These are phyloP conservation scores for Aspergillus taichungensis DNA, from an alignment of 495 filamentous ascomycete species.

Conservation along the genomic window DNA sequence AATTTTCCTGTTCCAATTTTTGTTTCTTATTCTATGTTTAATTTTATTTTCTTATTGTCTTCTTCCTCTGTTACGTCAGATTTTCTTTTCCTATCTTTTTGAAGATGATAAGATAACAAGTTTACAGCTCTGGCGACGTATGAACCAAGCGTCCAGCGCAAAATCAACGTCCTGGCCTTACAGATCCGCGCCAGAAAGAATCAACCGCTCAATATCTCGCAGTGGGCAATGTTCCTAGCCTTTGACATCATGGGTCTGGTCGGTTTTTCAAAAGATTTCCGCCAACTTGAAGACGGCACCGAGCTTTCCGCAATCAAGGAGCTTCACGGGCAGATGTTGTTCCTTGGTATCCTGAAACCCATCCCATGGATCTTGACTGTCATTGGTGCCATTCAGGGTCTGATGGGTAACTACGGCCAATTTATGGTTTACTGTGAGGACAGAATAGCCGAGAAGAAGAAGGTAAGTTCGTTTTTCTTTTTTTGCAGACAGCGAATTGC, in stretches of 20 bases:
- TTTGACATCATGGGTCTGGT: conserved; percentile 70
- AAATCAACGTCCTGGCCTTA: conserved; percentile 4
- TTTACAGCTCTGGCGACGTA: conserved; percentile 6
- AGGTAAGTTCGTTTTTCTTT: neutral
- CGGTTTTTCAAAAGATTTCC: conserved; percentile 61
- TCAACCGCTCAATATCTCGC: conserved; percentile 39
- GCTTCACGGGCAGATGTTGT: conserved; percentile 9
- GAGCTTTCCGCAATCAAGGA: conserved; percentile 49
- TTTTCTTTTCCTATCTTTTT: too few species aligned
- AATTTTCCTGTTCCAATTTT: too few species aligned
- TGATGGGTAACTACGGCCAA: conserved; percentile 4
- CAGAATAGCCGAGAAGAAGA: conserved; percentile 7
- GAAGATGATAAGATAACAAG: too few species aligned
- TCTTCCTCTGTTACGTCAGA: too few species aligned
- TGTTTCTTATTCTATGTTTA: too few species aligned
- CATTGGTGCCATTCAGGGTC: conserved; percentile 7
- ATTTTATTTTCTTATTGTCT: too few species aligned
- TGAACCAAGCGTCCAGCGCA: conserved; percentile 7
- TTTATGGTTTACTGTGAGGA: too few species aligned
- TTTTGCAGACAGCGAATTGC: neutral
- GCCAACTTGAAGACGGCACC: conserved; percentile 52
- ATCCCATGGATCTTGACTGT: conserved; percentile 17
- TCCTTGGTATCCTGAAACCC: conserved; percentile 10
- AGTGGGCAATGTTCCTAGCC: conserved; percentile 52
- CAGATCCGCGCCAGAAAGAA: conserved; percentile 5